Evolutionary conservation across 495 filamentous ascomycete species (phyloP).

Genomic region (Lepraria neglecta): DNA sequence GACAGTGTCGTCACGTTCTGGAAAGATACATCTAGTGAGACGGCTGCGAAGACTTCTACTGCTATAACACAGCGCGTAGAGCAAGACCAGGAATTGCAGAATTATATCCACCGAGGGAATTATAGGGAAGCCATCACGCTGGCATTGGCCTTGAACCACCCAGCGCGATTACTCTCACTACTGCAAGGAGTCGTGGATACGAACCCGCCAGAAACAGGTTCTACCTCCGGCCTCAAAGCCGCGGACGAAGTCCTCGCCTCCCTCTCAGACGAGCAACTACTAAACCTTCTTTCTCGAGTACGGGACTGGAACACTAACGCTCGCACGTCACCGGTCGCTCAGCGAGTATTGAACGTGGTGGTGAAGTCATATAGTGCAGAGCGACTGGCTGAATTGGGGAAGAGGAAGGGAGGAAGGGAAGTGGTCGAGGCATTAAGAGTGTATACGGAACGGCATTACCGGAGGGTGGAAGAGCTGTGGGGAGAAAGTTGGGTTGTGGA

Average conservation of each 20-base stretch:
- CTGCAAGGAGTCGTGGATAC: conserved; percentile 73
- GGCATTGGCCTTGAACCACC: conserved; percentile 88
- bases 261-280: conserved; percentile 79
- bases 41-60: conserved; percentile 58
- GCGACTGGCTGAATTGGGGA: conserved; percentile 49
- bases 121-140: conserved; percentile 91
- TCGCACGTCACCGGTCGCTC: conserved; percentile 74
- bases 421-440: conserved; percentile 73
- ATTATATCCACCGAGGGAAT: conserved; percentile 75
- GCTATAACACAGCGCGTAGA: conserved; percentile 76
- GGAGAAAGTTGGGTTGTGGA: conserved; percentile 93
- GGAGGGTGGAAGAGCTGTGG: conserved; percentile 75
- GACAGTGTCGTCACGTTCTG: conserved; percentile 92
- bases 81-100: conserved; percentile 86
- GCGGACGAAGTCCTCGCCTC: conserved; percentile 78
- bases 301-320: conserved; percentile 97
- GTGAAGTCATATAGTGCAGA: conserved; percentile 70
- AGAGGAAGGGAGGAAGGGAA: conserved; percentile 64
- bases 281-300: conserved; percentile 66
- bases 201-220: conserved; percentile 51
- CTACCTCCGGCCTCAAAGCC: conserved; percentile 62
- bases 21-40: conserved; percentile 82
- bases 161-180: conserved; percentile 71
- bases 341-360: conserved; percentile 74
- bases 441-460: conserved; percentile 90